phyloP scores from a whole-genome alignment of 768 basidiomycete species.

The Chalciporus piperatus region DNA sequence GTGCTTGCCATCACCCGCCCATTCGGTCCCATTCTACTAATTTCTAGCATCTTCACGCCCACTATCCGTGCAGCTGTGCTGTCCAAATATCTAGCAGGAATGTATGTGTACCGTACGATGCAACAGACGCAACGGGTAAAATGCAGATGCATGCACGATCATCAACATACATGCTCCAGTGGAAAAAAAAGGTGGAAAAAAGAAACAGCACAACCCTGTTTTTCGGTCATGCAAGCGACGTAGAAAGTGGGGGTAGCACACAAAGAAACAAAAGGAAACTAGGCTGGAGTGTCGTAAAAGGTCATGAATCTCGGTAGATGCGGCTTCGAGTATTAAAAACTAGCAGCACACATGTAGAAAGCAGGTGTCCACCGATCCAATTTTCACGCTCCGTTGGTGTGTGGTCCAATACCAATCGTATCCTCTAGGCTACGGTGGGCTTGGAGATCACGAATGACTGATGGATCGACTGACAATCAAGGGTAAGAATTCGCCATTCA shows the following conservation, averaged over 20 bases:
- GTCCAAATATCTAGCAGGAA: constrained; percentile 24
- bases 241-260: constrained; percentile 15
- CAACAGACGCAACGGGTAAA: constrained; percentile 15
- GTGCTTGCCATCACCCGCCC: not conserved
- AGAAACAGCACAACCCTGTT: constrained; percentile 14
- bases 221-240: constrained; percentile 15
- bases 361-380: constrained; percentile 9
- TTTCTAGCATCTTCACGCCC: not conserved
- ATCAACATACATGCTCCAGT: constrained; percentile 26
- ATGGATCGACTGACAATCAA: constrained; percentile 68
- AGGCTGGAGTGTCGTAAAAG: constrained; percentile 27
- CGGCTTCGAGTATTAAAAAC: constrained; percentile 23
- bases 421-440: constrained; percentile 83
- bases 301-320: constrained; percentile 25
- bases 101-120: constrained; percentile 24
- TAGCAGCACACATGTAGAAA: constrained; percentile 15
- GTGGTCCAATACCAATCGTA: constrained; percentile 30
- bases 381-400: constrained; percentile 28
- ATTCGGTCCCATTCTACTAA: too few species aligned
- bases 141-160: constrained; percentile 26
- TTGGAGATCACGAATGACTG: constrained; percentile 84
- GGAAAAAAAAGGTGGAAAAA: constrained; percentile 5
- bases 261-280: constrained; percentile 13
- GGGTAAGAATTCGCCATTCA: constrained; percentile 12
- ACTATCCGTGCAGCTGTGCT: constrained; percentile 10